Evolutionary conservation across 2,329 filamentous ascomycete species (phyloP), one percentile per base, ranked within the genome.

Genomic region (Cordyceps militaris): DNA sequence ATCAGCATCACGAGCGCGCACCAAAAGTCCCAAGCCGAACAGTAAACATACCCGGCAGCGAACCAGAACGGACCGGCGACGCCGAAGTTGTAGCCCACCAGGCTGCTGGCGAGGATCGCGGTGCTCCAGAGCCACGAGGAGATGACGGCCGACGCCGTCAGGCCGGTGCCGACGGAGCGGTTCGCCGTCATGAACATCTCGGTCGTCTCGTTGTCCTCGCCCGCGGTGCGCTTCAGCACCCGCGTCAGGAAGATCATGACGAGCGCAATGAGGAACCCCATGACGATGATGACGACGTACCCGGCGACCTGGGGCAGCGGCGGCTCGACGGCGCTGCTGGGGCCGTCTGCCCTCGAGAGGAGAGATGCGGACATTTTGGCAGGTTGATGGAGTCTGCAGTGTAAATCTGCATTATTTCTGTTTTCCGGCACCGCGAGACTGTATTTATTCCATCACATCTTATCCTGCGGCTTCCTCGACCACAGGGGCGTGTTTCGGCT

Each of bases 181-280:
- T 81, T 80, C 2, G 79, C 79, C 0, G 76, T 78, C 73, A 80
- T 81, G 63, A 81, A 81, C 76, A 79, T 81, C 64, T 82, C 79
- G 0, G 77, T 80, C 21, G 76, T 79, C 23, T 71, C 70, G 56
- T 79, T 81, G 49, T 81, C 78, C 60, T 81, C 78, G 1, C 76
- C 76, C 0, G 75, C 70, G 0, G 77, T 79, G 36, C 67, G 73
- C 60, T 78, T 80, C n/a, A 80, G 62, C 2, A 78, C 56, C 8
- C 69, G 71, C 0, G 76, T 79, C 1, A 77, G 66, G 1, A 75
- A 66, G 60, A 79, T 76, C 76, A 79, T 79, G 23, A 71, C 70
- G 23, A 70, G 64, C 0, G 70, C 69, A 57, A 72, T 69, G 1
- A 72, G 50, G 13, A 72, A 69, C 2, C 69, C 70, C 50, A 71